phyloP scores from a whole-genome alignment of 257 asterid genomes.

The Thymus quinquecostatus region DNA sequence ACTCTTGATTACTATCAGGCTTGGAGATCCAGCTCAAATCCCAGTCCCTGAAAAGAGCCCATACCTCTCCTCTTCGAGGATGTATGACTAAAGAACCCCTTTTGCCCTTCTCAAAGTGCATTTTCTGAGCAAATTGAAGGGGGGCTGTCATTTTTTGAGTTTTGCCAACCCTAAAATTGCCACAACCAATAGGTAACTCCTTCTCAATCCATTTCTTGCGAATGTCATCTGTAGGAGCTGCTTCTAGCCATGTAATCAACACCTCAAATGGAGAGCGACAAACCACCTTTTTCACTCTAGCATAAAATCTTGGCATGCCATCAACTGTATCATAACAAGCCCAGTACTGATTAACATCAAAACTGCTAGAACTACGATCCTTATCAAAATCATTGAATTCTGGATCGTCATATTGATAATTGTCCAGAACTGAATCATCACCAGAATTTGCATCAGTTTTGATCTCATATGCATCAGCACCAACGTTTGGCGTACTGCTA shows the following conservation, averaged over 20 bases:
- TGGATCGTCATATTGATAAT: constrained; percentile 51
- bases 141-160: constrained; percentile 30
- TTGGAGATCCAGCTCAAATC: constrained; percentile 57
- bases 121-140: constrained; percentile 55
- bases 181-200: constrained; percentile 71
- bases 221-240: constrained; percentile 46
- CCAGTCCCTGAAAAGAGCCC: constrained; percentile 85
- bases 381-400: constrained; percentile 77
- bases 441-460: constrained; percentile 40
- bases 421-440: constrained; percentile 21
- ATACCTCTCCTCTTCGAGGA: constrained; percentile 72
- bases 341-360: constrained; percentile 70
- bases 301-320: constrained; percentile 84
- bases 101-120: constrained; percentile 46
- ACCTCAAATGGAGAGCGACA: constrained; percentile 48
- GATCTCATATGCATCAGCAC: constrained; percentile 38
- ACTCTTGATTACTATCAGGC: constrained; percentile 40
- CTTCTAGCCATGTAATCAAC: constrained; percentile 69
- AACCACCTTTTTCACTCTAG: constrained; percentile 59
- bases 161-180: constrained; percentile 51
- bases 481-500: constrained; percentile 24
- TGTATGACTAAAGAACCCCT: constrained; percentile 47
- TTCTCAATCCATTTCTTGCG: constrained; percentile 39
- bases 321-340: constrained; percentile 70
- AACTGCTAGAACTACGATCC: constrained; percentile 44